Evolutionary conservation across 768 basidiomycete species (phyloP).

Genomic region (Leccinellum luteum): DNA sequence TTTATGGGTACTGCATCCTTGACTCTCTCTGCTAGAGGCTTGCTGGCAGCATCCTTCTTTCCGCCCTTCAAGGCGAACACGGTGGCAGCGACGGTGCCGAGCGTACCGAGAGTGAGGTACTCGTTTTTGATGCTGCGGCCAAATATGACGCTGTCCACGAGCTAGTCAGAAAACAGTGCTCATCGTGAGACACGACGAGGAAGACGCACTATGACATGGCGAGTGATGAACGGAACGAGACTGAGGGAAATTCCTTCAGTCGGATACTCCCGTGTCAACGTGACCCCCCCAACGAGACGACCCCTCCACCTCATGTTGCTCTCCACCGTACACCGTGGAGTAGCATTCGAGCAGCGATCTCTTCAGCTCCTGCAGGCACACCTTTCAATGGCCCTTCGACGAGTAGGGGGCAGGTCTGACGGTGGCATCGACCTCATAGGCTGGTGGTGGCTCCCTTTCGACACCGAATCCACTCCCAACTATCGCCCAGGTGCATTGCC

Average conservation of each 20-base stretch:
- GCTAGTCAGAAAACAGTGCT: slow-evolving; percentile 4
- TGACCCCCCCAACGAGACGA: slow-evolving; percentile 18
- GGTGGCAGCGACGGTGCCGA: slow-evolving; percentile 55
- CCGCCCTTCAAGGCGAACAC: slow-evolving; percentile 55
- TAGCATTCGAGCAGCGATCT: slow-evolving; percentile 71
- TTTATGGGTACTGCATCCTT: slow-evolving; percentile 63
- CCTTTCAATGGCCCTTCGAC: slow-evolving; percentile 76
- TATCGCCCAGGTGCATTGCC: slow-evolving; percentile 5
- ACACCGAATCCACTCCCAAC: neutral
- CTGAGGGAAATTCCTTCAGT: slow-evolving; percentile 5
- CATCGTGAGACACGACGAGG: neutral
- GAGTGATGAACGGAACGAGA: slow-evolving; percentile 8
- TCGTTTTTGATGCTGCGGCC: slow-evolving; percentile 82
- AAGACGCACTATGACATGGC: slow-evolving; percentile 46
- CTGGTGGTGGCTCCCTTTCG: slow-evolving; percentile 86
- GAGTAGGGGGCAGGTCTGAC: slow-evolving; percentile 85
- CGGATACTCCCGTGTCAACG: slow-evolving; percentile 18
- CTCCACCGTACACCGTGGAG: slow-evolving; percentile 67
- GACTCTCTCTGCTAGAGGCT: slow-evolving; percentile 51
- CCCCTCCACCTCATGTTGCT: slow-evolving; percentile 15
- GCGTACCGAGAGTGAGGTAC: slow-evolving; percentile 70
- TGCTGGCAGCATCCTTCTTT: slow-evolving; percentile 45
- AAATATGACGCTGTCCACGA: slow-evolving; percentile 57
- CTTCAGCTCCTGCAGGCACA: slow-evolving; percentile 55
- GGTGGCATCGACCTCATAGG: slow-evolving; percentile 87